Base-by-base conservation (phyloP, 2,329 filamentous ascomycete species). In the Diaporthe caulivora region DNA sequence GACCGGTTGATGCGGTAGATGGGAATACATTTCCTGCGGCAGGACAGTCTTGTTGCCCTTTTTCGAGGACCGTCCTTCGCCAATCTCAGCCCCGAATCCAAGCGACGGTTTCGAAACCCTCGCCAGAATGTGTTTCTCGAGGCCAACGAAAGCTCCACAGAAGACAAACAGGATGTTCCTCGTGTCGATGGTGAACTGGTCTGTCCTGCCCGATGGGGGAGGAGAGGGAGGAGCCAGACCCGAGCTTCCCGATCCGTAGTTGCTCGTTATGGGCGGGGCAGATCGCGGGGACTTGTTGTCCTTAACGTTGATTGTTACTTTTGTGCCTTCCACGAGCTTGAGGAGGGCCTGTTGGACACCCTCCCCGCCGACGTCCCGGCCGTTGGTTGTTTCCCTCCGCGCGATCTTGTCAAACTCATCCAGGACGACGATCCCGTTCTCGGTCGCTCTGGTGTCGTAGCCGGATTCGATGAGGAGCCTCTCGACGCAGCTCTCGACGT, bases 391-490 rank as follows among this genome's bases (percentile, higher is more conserved):
- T 80, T 97, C 96, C 34, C 94, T 92, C 49, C 94, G 94, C 1
- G 97, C 95, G 73, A 98, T 95, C 84, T 99, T 99, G 86, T 99
- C 97, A 71, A 99, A 95, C 84, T 99, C 97, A 78, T 99, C 97
- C 26, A 99, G 87, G 72, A 97, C 97, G 60, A 99, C 95, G 72
- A 99, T 98, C 7, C 97, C 97, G 70, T 94, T 91, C 81, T 99
- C 96, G 10, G 95, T 93, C 71, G 93, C 91, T 73, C 92, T 91
- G 37, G 97, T 90, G 77, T 97, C 94, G 82, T 97, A 97, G 81
- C 97, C 96, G 11, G 96, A 92, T 74, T 97, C 95, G 71, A 97
- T 94, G 13, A 99, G 87, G 34, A 99, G 87, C 57, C 97, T 90
- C 80, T 98, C 95, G 53, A 99, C 95, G 78, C 96, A 98, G 0